These are phyloP conservation scores for Saccharomyces hybrid DNA, from an alignment of 1,139 yeast genomes.

Conservation along the genomic window DNA sequence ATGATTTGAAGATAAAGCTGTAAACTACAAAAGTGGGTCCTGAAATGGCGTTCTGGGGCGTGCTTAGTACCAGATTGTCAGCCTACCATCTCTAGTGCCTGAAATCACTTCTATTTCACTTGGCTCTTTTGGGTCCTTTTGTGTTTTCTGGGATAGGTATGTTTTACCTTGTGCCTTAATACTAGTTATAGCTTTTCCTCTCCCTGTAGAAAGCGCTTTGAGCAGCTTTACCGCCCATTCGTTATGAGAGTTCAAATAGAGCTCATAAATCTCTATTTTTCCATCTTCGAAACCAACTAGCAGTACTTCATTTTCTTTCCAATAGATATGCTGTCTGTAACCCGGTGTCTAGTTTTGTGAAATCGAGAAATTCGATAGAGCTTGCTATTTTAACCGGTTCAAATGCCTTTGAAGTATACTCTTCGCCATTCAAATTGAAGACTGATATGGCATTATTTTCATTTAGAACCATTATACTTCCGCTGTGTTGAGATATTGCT, in stretches of 20 bases:
- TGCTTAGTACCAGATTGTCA: constrained; percentile 3
- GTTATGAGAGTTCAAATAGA: constrained; percentile 19
- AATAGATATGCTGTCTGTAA: constrained; percentile 32
- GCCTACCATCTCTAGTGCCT: background rate
- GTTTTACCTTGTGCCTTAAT: constrained; percentile 21
- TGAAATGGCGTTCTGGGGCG: background rate
- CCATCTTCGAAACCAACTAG: constrained; percentile 34
- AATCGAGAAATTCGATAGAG: constrained; percentile 22
- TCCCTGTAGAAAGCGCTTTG: constrained; percentile 18
- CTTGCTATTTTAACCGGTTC: constrained; percentile 11
- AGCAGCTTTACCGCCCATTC: constrained; percentile 23
- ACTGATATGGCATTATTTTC: constrained; percentile 31
- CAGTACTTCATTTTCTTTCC: constrained; percentile 34
- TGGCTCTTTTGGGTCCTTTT: background rate
- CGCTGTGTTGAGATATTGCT: constrained; percentile 49
- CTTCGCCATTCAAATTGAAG: constrained; percentile 51
- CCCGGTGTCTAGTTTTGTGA: constrained; percentile 23
- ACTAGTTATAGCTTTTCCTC: constrained; percentile 14
- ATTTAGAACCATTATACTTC: constrained; percentile 41
- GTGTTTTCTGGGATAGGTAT: constrained; percentile 3
- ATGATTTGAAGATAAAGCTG: background rate
- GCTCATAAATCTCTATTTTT: constrained; percentile 27
- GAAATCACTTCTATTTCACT: constrained; percentile 3
- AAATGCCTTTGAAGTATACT: constrained; percentile 25
- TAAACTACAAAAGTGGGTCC: background rate